Base-by-base conservation (phyloP, 352 stramenopile genomes). In the Globisporangium emineosum region DNA sequence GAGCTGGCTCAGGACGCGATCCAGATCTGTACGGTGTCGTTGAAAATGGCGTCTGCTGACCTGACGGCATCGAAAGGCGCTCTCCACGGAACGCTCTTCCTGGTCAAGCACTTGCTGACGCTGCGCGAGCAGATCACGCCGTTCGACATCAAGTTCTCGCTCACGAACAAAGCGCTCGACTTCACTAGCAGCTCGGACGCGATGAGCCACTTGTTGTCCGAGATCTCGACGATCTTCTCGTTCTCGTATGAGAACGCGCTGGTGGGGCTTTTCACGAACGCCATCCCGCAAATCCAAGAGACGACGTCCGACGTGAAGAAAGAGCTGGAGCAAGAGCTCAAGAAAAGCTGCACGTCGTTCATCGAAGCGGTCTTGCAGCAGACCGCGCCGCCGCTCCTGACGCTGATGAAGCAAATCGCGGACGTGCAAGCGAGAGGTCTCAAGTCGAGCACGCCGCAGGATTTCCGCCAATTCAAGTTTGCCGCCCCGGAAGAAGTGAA, bases 1-100 rank as follows among this genome's bases (percentile, higher is more conserved):
- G 85, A 93, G 29, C 69, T 95, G 29, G 86, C 86, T 1, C 86
- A 93, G 63, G 86, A 95, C 25, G 86, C 84, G 10, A 92, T 95
- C 51, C 80, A 86, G 27, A 84, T 92, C 32, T 95, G 84, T 57
- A 88, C 84, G 0, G 81, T 72, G 33, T 89, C 86, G 7, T 71
- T 95, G 29, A 89, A 89, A 60, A 90, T 89, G 75, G 86, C 83
- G 27, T 81, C 83, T 0, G 80, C 80, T 3, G 83, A 91, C 56
- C 72, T 94, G 19, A 77, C 71, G 1, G 81, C 66, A 5, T 60
- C 69, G 3, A 81, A 89, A 49, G 79, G 80, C 3, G 37, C 72
- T 6, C 61, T 92, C 13, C 77, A 94, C 59, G 86, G 86, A 8
- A 77, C 79, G 5, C 62, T 94, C 4, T 94, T 94, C 61, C 69